Evolutionary conservation across 768 basidiomycete species (phyloP), one percentile per base, ranked within the genome.

Genomic region (Butyriboletus loyo): DNA sequence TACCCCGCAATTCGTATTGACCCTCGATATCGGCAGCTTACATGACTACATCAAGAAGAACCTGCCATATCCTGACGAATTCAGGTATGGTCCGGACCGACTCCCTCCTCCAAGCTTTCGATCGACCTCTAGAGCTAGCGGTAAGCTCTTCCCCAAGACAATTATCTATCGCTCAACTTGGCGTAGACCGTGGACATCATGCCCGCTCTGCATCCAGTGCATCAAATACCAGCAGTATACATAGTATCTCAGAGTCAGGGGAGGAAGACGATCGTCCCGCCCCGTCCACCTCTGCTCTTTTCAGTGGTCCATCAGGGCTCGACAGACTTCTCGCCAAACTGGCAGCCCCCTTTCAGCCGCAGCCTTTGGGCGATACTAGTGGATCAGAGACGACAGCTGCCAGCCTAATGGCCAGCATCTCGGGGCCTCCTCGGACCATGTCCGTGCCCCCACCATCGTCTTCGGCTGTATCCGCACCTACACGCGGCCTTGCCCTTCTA

Each of bases 41-140:
- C 85, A 85, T 65, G 75, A 75, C 1, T 89, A 82, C 60, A 78
- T 89, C 65, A 83, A 82, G 71, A 74, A 76, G 61, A 85, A 86
- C 46, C 48, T 78, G 17, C 77, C 82, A 10, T 91, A 92, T 65
- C 89, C 89, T 13, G 82, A 88, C 54, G 75, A 86, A 52, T 88
- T 75, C 62, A 77, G 80, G 53, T 88, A 86, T 66, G 85, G 84
- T 21, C 85, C 84, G 4, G 82, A 82, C 56, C 73, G 78, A 30
- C 84, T 81, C 7, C 86, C 85, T 5, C 85, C 83, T 17, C 81
- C 82, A 24, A 81, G 79, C 59, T 74, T 68, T 39, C 69, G 69
- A 53, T 69, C 68, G 3, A 45, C 47, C 8, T 71, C 68, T 49
- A 60, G 69, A 50, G 43, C 63, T 25, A 70, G 66, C 47, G 62